phyloP scores from a whole-genome alignment of 1,139 yeast species.

The Saccharomycopsis hybrid region DNA sequence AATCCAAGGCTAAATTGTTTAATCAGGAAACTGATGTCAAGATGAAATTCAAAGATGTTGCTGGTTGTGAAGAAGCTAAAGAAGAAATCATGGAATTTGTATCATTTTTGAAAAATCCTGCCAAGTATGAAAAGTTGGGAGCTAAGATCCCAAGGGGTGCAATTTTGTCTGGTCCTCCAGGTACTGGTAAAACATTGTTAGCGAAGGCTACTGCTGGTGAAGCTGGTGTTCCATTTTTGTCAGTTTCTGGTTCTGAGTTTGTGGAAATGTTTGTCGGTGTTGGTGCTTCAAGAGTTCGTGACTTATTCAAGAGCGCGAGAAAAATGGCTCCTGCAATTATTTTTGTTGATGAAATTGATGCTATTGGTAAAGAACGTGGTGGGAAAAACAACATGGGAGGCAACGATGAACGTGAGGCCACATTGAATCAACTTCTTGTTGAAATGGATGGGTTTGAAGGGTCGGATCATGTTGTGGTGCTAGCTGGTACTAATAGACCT shows the following conservation, averaged over 20 bases:
- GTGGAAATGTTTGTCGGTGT: slow-evolving; percentile 99
- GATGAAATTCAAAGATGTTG: slow-evolving; percentile 86
- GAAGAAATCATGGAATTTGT: slow-evolving; percentile 98
- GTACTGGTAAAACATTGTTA: slow-evolving; percentile 94
- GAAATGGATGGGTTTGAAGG: slow-evolving; percentile 97
- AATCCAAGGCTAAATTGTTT: slow-evolving; percentile 83
- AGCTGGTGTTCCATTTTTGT: slow-evolving; percentile 92
- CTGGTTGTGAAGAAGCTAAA: slow-evolving; percentile 97
- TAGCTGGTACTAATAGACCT: slow-evolving; percentile 95
- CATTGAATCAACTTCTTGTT: slow-evolving; percentile 87
- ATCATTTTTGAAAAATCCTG: slow-evolving; percentile 81
- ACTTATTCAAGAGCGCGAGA: slow-evolving; percentile 85
- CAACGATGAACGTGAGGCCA: slow-evolving; percentile 94
- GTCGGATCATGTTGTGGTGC: slow-evolving; percentile 87
- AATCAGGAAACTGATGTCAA: slow-evolving; percentile 89
- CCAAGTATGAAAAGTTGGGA: slow-evolving; percentile 82
- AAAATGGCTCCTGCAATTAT: slow-evolving; percentile 90
- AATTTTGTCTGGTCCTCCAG: slow-evolving; percentile 96
- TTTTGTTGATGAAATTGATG: slow-evolving; percentile 96
- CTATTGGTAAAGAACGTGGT: slow-evolving; percentile 91
- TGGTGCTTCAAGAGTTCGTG: slow-evolving; percentile 97
- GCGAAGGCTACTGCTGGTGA: slow-evolving; percentile 99
- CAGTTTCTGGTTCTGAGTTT: slow-evolving; percentile 97
- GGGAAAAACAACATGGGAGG: slow-evolving; percentile 77
- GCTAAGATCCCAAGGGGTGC: slow-evolving; percentile 99